These are phyloP conservation scores for Xylaria sp. DNA, from an alignment of 2,329 filamentous ascomycete species.

Conservation along the genomic window DNA sequence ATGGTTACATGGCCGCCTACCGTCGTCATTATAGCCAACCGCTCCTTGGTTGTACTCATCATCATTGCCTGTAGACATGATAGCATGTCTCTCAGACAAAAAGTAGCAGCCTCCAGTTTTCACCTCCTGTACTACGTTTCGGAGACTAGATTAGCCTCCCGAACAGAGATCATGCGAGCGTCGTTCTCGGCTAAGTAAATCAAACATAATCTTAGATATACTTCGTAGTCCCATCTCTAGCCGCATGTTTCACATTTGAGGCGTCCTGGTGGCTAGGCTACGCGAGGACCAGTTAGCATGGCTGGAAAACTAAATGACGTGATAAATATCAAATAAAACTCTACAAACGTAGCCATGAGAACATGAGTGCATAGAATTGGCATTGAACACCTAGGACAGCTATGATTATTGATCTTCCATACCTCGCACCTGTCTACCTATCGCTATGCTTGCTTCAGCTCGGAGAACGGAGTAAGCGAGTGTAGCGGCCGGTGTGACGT, in stretches of 20 bases:
- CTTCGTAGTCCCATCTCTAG: neutral
- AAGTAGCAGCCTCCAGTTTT: neutral
- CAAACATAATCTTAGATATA: neutral
- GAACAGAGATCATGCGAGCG: neutral
- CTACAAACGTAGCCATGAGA: too few species aligned
- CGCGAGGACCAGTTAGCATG: neutral
- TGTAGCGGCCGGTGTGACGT: too few species aligned
- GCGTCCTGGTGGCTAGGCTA: neutral
- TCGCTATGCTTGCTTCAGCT: too few species aligned
- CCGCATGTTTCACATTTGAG: neutral
- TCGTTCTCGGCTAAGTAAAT: neutral
- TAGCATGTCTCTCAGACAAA: neutral
- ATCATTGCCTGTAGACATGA: conserved; percentile 1
- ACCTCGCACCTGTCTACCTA: too few species aligned
- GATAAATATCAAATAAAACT: too few species aligned
- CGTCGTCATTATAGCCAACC: neutral
- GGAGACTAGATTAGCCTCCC: neutral
- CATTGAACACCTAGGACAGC: too few species aligned
- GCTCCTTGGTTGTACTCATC: neutral
- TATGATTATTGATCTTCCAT: too few species aligned
- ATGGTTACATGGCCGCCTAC: conserved; percentile 6
- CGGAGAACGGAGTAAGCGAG: too few species aligned
- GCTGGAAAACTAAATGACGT: neutral
- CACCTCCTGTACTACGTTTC: neutral
- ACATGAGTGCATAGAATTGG: too few species aligned